These are phyloP conservation scores for Arthrobotrys musiformis DNA, from an alignment of 2,329 filamentous ascomycete species.

Conservation along the genomic window DNA sequence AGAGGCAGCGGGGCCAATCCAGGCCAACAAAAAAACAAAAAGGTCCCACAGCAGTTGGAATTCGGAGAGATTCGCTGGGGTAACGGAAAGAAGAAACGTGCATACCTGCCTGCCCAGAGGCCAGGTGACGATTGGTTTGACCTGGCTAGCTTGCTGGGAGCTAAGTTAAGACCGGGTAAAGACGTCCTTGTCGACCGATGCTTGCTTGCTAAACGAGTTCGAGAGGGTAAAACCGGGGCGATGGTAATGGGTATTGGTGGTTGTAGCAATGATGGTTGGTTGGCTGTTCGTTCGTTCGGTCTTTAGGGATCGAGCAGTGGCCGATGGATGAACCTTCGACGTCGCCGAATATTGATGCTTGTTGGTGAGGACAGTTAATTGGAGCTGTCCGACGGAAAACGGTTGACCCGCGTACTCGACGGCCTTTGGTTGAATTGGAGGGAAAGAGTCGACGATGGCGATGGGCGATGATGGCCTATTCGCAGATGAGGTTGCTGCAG, in stretches of 20 bases:
- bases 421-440: background rate
- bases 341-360: constrained; percentile 15
- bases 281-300: constrained; percentile 21
- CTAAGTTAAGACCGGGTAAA: constrained; percentile 52
- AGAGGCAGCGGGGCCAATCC: constrained; percentile 11
- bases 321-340: constrained; percentile 1
- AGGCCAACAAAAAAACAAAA: background rate
- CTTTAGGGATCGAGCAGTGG: constrained; percentile 17
- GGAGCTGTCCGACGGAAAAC: background rate
- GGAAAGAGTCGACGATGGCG: background rate
- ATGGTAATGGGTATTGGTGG: background rate
- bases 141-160: constrained; percentile 34
- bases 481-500: background rate
- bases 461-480: background rate
- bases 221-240: constrained; percentile 7
- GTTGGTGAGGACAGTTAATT: constrained; percentile 7
- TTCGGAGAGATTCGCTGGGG: constrained; percentile 49
- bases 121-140: constrained; percentile 55
- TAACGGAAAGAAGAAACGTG: background rate
- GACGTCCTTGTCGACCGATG: constrained; percentile 37
- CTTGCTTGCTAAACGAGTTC: constrained; percentile 32
- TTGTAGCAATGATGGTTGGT: background rate
- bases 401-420: background rate
- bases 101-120: constrained; percentile 2
- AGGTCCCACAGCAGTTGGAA: constrained; percentile 15